Conservation (phyloP, 306 rosid genomes). For the Cercis canadensis region DNA sequence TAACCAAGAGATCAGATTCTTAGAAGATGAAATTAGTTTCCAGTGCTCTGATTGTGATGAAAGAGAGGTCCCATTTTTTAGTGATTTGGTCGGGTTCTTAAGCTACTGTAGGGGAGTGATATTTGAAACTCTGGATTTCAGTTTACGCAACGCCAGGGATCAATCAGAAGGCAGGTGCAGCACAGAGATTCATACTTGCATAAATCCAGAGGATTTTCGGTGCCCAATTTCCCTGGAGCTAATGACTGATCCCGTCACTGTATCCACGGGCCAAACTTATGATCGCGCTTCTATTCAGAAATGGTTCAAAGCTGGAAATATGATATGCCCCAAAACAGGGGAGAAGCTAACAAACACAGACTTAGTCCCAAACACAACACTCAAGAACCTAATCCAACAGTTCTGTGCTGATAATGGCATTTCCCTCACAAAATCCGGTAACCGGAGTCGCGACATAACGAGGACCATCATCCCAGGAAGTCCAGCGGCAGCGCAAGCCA, state of each 20-base stretch:
- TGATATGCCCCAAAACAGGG: slow-evolving; percentile 84
- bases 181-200: slow-evolving; percentile 39
- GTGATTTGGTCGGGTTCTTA: slow-evolving; percentile 66
- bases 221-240: slow-evolving; percentile 85
- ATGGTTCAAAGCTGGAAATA: slow-evolving; percentile 81
- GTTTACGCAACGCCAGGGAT: not conserved
- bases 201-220: slow-evolving; percentile 72
- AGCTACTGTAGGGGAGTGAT: slow-evolving; percentile 66
- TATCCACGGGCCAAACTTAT: slow-evolving; percentile 92
- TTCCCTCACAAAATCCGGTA: slow-evolving; percentile 18
- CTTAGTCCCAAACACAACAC: slow-evolving; percentile 64
- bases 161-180: slow-evolving; percentile 39
- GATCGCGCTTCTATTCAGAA: slow-evolving; percentile 73
- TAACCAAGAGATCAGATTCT: slow-evolving; percentile 58
- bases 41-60: slow-evolving; percentile 33
- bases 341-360: slow-evolving; percentile 59
- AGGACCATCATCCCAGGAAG: slow-evolving; percentile 50
- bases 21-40: slow-evolving; percentile 58
- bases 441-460: slow-evolving; percentile 42
- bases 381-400: slow-evolving; percentile 58
- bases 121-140: slow-evolving; percentile 56
- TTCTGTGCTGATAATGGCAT: slow-evolving; percentile 56
- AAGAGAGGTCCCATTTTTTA: slow-evolving; percentile 51
- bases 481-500: slow-evolving; percentile 53
- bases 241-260: slow-evolving; percentile 87